Conservation (phyloP, 2,329 filamentous ascomycete species). For the Trichoderma pleuroti region DNA sequence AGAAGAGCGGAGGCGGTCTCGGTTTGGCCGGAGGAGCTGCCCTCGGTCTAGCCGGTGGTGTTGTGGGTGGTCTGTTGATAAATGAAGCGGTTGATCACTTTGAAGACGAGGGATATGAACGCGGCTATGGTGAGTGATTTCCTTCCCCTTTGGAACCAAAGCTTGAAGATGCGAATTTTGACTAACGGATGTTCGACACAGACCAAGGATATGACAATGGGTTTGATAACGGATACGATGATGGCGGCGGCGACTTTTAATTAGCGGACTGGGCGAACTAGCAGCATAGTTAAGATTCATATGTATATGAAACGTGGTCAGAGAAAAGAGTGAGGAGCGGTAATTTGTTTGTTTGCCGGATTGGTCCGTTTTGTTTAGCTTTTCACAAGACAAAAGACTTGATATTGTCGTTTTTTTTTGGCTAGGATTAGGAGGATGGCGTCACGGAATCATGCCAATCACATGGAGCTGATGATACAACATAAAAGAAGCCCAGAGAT, state of each 20-base stretch:
- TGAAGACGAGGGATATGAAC: constrained; percentile 54
- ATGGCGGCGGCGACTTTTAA: constrained; percentile 21
- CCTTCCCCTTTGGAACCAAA: too few relatives aligned
- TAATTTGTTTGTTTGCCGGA: not conserved
- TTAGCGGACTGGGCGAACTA: not conserved
- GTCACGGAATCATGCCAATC: constrained; percentile 3
- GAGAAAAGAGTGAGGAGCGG: not conserved
- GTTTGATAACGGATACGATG: constrained; percentile 22
- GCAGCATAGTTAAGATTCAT: not conserved
- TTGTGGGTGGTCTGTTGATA: constrained; percentile 73
- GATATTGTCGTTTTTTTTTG: constrained; percentile 1
- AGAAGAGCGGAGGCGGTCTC: constrained; percentile 44
- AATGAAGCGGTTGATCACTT: constrained; percentile 63
- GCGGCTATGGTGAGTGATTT: constrained; percentile 39
- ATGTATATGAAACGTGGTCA: not conserved
- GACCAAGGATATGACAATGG: constrained; percentile 31
- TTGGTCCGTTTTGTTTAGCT: not conserved
- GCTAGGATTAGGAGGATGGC: constrained; percentile 4
- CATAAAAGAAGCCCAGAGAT: not conserved
- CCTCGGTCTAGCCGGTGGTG: constrained; percentile 74
- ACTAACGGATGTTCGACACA: not conserved
- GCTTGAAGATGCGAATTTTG: not conserved
- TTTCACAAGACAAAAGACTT: constrained; percentile 3
- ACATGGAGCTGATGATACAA: constrained; percentile 1
- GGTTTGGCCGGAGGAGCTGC: constrained; percentile 72